Evolutionary conservation across 805 yeast species (phyloP), one percentile per base, ranked within the genome.

Genomic region (Isabelozyma pseudorhagii): DNA sequence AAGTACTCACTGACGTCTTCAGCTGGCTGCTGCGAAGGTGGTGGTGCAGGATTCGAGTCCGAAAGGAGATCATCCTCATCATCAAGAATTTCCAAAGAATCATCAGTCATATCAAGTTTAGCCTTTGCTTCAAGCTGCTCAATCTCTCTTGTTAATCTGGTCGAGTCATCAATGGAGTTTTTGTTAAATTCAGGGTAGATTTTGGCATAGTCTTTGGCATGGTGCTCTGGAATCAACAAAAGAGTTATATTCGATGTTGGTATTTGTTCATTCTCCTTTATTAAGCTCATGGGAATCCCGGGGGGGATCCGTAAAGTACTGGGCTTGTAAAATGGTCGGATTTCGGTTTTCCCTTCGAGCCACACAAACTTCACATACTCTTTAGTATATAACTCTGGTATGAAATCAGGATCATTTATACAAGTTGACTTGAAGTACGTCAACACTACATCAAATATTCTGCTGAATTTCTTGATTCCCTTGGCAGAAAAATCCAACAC

Each of bases 281-380:
- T 42, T 44, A 25, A 38, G 38, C 14, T 41, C 47, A 15, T 25
- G 11, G 51, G 45, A 1, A 41, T 10, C n/a, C 55, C 54, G 0
- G 71, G 70, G 1, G 63, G 61, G 13, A 74, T 68, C 15, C 77
- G 58, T 15, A 74, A 59, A 0, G 77, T 70, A 50, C 69, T 64
- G 1, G 77, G 77, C 47, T 68, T 69, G 57, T 61, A 73, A 49
- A 71, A 68, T 14, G 68, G 61, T 49, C 68, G 68, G 46, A 74
- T 59, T 45, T 72, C 74, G 50, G 62, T 62, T 48, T 62, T 63
- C 1, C 77, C 77, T 39, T 71, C 73, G 6, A 72, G 57, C 79
- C 78, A 74, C 8, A 72, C 57, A 47, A 73, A 57, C 1, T 62
- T 51, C 3, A 61, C 57, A 8, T 54, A 36, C 3, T 50, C 42